Base-by-base conservation (phyloP, 352 stramenopile genomes). In the Achlya hypogyna region DNA sequence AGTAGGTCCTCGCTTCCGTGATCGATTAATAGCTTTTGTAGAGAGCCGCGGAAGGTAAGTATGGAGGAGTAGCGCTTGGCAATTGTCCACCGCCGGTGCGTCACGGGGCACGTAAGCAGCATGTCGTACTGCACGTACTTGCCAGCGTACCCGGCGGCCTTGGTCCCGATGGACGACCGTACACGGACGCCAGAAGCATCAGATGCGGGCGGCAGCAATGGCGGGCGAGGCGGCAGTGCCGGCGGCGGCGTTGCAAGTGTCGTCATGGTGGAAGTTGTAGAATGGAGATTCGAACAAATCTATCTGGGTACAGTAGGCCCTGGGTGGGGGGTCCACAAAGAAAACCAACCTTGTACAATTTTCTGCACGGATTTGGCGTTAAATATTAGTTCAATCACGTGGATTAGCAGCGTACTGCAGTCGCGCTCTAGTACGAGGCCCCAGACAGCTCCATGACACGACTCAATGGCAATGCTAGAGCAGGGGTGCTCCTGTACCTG, bases 81-180 rank as follows among this genome's bases (percentile, higher is more conserved):
- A 12, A 54, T 16, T 6, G 6, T 54, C 49, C 49, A 54, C 6
- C 29, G 23, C 6, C 49, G 49, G 23, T 16, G 23, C 23, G 49
- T 54, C 6, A 54, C 23, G 23, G 49, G 49, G 29, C 49, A 54
- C 6, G 12, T 12, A 16, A 54, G 49, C 29, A 34, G 6, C 49
- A 54, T 16, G 29, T 54, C 6, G 29, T 54, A 54, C 29, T 54
- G 49, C 23, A 54, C 49, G 29, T 54, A 54, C 29, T 54, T 54
- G 49, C 49, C 49, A 16, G 49, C 49, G 29, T 54, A 54, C 6
- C 49, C 49, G 6, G 49, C 49, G 23, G 23, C 23, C 29, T 54
- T 54, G 23, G 49, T 54, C 6, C 49, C 49, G 16, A 54, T 54
- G 23, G 49, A 54, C 23, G 49, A 16, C 23, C 29, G 49, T 6